Evolutionary conservation across 1,139 yeast genomes (phyloP), one percentile per base, ranked within the genome.

Genomic region (Blastobotrys ciferrii): DNA sequence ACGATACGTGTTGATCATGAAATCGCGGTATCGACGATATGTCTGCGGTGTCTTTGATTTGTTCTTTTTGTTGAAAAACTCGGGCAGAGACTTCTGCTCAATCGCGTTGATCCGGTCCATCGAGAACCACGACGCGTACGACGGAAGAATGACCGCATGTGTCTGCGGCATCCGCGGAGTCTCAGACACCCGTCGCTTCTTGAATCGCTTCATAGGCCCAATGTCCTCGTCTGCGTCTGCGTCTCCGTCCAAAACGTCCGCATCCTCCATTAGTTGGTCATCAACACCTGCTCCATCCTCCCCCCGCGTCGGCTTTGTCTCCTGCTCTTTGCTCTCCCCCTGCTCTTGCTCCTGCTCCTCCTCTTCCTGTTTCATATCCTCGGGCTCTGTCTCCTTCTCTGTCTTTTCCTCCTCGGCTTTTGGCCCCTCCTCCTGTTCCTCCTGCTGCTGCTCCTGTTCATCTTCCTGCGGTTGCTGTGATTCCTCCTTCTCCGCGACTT

Each of bases 1-100:
- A 57, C 98, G 76, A 66, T 92, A 94, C 4, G 96, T 80, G 67
- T 92, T 89, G 44, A 92, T 76, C 95, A 92, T 88, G 66, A 92
- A 92, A 65, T 91, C 92, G 63, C 99, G 80, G 66, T 89, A 91
- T 65, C 85, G 87, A 50, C 81, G 78, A 67, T 91, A 92, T 38
- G 89, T 84, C 58, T 84, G 81, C 2, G 97, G 95, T 1, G 97
- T 87, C 66, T 94, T 94, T 41, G 94, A 80, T 42, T 85, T 78
- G 62, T 84, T 85, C 53, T 81, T 73, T 42, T 81, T 75, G 55
- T 80, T 80, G 75, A 92, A 92, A 65, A 88, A 92, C 66, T 92
- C 98, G 0, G 98, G 97, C 44, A 92, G 69, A 0, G 96, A 86
- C 61, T 85, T 85, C 49, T 71, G 71, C 62, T 81, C 86, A 50